Evolutionary conservation across 192 early-diverging fungal genomes (phyloP), one percentile per base, ranked within the genome.

Genomic region (Anaeromyces robustus): DNA sequence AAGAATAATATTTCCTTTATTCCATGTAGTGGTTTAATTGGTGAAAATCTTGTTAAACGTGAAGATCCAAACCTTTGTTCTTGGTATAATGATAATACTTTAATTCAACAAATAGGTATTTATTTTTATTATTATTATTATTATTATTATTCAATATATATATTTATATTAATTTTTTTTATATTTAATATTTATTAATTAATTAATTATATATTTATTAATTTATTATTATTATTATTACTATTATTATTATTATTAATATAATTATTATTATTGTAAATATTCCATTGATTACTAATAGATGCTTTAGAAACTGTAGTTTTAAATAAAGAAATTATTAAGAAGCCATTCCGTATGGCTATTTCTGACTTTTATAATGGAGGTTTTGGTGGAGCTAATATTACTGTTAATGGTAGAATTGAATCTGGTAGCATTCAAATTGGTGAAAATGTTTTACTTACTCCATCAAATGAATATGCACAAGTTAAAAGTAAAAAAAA

Each of bases 11-110:
- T 99, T 30, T 81, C 85, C 2, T 98, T 94, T 89, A 88, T 97
- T n/a, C 98, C 98, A 1, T 92, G 92, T 77, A 95, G 95, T 81
- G 98, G 97, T 34, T 92, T 95, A 30, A 92, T 92, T 12, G 98
- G 98, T 19, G 92, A 92, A 79, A 99, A 99, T 81, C 82, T 99
- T 83, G 82, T 90, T 0, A 85, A 82, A 31, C 81, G 85, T 26
- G 89, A 88, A 6, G 82, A 80, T 29, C 80, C 85, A 1, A 86
- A 86, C 77, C 83, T 91, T 31, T 84, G 82, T 14, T 39, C 84
- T 3, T 98, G 96, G 95, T 97, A 97, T 86, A 80, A 86, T 22
- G 96, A 96, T 0, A 87, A 90, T 30, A 94, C 94, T 14, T 82
- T 99, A 77, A 83, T 94, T 2, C 90, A 96, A 79, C 84, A 85